These are phyloP conservation scores for Aphanocladium album DNA, from an alignment of 2,329 filamentous ascomycete genomes.

Conservation along the genomic window DNA sequence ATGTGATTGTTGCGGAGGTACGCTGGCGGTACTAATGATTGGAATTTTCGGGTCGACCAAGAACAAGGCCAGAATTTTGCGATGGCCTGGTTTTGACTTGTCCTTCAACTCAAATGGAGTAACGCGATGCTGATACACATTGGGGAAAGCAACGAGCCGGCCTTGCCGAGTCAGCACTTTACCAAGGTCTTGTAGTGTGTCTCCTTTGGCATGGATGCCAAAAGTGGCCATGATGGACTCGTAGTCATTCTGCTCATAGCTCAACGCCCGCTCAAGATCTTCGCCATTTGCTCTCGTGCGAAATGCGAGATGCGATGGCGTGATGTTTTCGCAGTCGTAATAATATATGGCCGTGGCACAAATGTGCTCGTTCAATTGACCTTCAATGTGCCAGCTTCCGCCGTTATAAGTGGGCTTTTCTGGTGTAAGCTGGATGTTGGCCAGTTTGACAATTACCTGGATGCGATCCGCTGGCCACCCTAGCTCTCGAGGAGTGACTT, in stretches of 20 bases:
- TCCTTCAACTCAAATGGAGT: conserved; percentile 48
- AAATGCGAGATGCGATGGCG: conserved; percentile 46
- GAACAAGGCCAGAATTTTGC: conserved; percentile 56
- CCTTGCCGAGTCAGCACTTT: conserved; percentile 40
- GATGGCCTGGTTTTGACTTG: conserved; percentile 47
- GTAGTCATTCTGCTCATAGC: conserved; percentile 29
- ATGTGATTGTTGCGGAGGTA: conserved; percentile 36
- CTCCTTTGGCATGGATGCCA: conserved; percentile 22
- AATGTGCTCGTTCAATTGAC: conserved; percentile 58
- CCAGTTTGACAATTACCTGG: conserved; percentile 60
- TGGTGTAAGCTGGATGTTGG: conserved; percentile 56
- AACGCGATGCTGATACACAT: conserved; percentile 47
- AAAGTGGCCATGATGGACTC: conserved; percentile 30
- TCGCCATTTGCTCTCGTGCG: conserved; percentile 34
- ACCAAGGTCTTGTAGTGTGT: conserved; percentile 37
- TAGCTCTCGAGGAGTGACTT: conserved; percentile 3
- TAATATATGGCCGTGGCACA: conserved; percentile 59
- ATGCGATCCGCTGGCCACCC: conserved; percentile 30
- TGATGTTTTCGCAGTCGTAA: conserved; percentile 56
- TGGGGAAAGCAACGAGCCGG: conserved; percentile 53
- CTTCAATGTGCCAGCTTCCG: conserved; percentile 53
- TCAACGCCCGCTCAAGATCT: conserved; percentile 20
- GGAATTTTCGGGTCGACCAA: conserved; percentile 52
- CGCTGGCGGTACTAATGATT: conserved; percentile 38
- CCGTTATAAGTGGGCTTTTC: conserved; percentile 49